Evolutionary conservation across 2,329 filamentous ascomycete genomes (phyloP), one percentile per base, ranked within the genome.

Genomic region (Epichloe coenophiala): DNA sequence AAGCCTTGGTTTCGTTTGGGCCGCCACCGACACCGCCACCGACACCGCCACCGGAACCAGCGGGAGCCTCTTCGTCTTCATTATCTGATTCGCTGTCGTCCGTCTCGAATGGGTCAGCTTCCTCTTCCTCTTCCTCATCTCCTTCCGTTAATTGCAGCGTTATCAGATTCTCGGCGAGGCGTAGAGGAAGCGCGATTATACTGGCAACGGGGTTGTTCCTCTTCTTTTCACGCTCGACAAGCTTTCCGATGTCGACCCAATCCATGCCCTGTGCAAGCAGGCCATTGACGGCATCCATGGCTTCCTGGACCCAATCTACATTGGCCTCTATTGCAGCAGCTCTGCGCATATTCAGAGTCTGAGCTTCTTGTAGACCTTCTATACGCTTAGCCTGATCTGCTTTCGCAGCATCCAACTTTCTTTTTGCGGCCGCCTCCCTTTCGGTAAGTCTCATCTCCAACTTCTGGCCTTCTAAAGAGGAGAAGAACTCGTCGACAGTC

Each of bases 401-500:
- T 59, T 81, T 80, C 0, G 90, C 88, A n/a, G 85, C 78, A 38
- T 95, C 87, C 3, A 98, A 74, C 64, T 94, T 95, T 60, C 80
- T 81, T 67, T 84, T 86, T 3, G 93, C 93, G 4, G 77, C 75
- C 19, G 84, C 81, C 65, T 98, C 89, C 46, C 84, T 80, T 64
- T 97, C 91, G 4, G 80, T 81, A 4, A 97, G 70, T 49, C 82
- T 78, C 1, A 88, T 94, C 64, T 95, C 86, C 1, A 97, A 74
- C 63, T 88, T 95, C 63, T 96, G 91, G 0, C 90, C 88, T 68
- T 98, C 93, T 27, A 97, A 80, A 0, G 91, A 97, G 0, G 93
- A 97, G 65, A 95, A 97, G 70, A 96, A 98, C 58, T 95, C 88
- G 62, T 98, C 93, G 0, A 95, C 89, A 0, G 89, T 93, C 61